phyloP scores from a whole-genome alignment of 2,329 filamentous ascomycete species.

The Fusarium praegraminearum region DNA sequence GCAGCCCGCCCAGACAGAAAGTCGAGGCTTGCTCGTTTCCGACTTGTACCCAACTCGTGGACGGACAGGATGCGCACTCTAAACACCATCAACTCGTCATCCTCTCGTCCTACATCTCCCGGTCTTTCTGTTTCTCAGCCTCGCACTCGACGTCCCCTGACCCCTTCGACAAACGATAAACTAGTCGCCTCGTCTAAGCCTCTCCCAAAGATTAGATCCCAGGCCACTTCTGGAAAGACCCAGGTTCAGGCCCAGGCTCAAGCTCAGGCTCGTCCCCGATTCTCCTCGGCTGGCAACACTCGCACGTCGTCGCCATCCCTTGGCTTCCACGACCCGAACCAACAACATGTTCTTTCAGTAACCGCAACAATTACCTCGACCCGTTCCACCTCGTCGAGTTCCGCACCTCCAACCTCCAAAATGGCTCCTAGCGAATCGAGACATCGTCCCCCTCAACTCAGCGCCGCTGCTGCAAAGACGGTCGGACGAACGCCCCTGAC shows the following conservation, averaged over 20 bases:
- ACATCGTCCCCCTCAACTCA: constrained; percentile 77
- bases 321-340: constrained; percentile 39
- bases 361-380: constrained; percentile 49
- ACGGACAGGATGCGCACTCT: constrained; percentile 47
- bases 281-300: constrained; percentile 40
- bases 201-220: constrained; percentile 31
- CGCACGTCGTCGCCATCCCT: constrained; percentile 37
- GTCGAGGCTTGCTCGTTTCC: constrained; percentile 22
- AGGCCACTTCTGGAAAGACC: constrained; percentile 28
- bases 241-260: constrained; percentile 17
- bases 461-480: constrained; percentile 69
- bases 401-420: constrained; percentile 40
- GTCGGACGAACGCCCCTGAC: constrained; percentile 63
- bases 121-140: constrained; percentile 24
- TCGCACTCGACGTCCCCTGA: constrained; percentile 27
- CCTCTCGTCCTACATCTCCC: constrained; percentile 35
- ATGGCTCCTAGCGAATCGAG: constrained; percentile 65
- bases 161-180: constrained; percentile 22
- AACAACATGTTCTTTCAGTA: constrained; percentile 50
- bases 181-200: constrained; percentile 37
- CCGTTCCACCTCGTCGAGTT: constrained; percentile 46
- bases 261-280: constrained; percentile 40
- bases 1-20: constrained; percentile 22
- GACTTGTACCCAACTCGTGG: constrained; percentile 31
- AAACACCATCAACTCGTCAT: constrained; percentile 47